Evolutionary conservation across 768 basidiomycete genomes (phyloP), one percentile per base, ranked within the genome.

Genomic region (Candolleomyces eurysporus): DNA sequence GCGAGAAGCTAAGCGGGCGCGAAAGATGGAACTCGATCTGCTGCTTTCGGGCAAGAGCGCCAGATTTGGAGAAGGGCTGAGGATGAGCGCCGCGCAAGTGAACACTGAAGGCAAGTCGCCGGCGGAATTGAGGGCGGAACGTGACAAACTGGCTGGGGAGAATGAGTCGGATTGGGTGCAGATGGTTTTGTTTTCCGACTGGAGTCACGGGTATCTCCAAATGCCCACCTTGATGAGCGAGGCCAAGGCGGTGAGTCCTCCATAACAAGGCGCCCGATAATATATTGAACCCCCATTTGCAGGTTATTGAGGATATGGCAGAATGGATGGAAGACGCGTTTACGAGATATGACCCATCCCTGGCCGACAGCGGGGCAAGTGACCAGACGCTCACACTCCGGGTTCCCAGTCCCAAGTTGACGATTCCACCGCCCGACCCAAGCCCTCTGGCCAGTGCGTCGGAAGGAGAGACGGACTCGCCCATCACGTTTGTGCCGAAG

Each of bases 181-280:
- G 72, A 88, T 94, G 81, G 87, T 92, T 64, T 83, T 98, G 60
- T 93, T 96, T 73, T 91, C 92, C 32, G 96, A 96, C 52, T 98
- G 96, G 97, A 94, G 92, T 67, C 95, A 97, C 73, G 96, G 94
- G 42, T 98, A 94, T 77, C 82, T 96, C 67, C 96, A 97, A 78
- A 99, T 99, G 96, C 83, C 90, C 43, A 77, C 84, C 22, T 73
- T 98, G 66, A 91, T 99, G 86, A 78, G 75, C 46, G 94, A 96
- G 67, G 93, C 91, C 16, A 84, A 81, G 69, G 84, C 82, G 60
- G 83, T 82, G 68, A 66, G 81, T 68, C 30, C 51, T 8, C 17
- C 22, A 26, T 17, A 39, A 7, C 31, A 26, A 13, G 6, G 32
- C 48, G 19, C 22, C 7, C 8, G 36, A 26, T 5, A 14, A 39